phyloP scores from a whole-genome alignment of 805 yeast genomes.

The Metschnikowia kofuensis region DNA sequence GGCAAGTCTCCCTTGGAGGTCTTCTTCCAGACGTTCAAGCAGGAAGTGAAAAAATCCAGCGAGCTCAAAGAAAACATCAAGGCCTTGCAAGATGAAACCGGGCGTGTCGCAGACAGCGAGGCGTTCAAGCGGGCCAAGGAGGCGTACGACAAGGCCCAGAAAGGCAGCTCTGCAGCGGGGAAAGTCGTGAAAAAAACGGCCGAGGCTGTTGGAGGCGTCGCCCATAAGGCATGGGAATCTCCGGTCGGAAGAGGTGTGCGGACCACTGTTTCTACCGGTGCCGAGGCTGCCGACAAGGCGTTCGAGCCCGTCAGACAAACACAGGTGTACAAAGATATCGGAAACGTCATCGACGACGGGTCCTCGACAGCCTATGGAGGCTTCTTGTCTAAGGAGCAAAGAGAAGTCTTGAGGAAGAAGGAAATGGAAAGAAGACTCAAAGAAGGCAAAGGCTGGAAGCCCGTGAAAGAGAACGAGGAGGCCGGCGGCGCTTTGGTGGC shows the following conservation, averaged over 20 bases:
- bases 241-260: conserved; percentile 90
- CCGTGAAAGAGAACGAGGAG: conserved; percentile 72
- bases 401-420: conserved; percentile 61
- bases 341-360: conserved; percentile 91
- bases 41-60: conserved; percentile 85
- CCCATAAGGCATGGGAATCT: conserved; percentile 93
- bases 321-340: conserved; percentile 81
- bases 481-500: conserved; percentile 83
- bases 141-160: conserved; percentile 84
- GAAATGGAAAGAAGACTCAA: conserved; percentile 52
- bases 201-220: conserved; percentile 87
- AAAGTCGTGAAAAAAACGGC: conserved; percentile 85
- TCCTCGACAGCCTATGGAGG: conserved; percentile 87
- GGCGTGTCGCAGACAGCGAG: conserved; percentile 88
- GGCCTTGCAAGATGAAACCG: conserved; percentile 94
- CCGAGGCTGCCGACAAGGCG: conserved; percentile 81
- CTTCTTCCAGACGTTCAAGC: conserved; percentile 85
- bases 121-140: conserved; percentile 91
- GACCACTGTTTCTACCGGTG: conserved; percentile 75
- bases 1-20: conserved; percentile 79
- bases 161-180: conserved; percentile 61
- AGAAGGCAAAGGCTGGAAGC: conserved; percentile 58
- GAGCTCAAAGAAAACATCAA: conserved; percentile 92
- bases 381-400: conserved; percentile 77
- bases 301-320: conserved; percentile 93